phyloP scores from a whole-genome alignment of 164 flowering plant genomes.

The Piper betle region DNA sequence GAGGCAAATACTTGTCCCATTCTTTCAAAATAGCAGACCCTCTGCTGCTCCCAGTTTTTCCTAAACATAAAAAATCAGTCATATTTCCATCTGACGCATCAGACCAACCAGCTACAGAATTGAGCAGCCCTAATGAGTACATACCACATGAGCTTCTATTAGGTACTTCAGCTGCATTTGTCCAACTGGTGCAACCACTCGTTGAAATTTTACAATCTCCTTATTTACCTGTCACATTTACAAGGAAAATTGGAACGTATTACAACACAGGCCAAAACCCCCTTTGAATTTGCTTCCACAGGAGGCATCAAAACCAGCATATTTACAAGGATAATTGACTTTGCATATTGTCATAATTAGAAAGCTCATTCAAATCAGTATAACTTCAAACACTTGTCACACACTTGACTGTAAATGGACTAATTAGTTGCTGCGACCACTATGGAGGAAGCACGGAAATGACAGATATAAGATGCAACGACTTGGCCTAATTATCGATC shows the following conservation, averaged over 20 bases:
- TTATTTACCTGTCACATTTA: slow-evolving; percentile 48
- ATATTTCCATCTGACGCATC: background rate
- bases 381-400: too few relatives aligned
- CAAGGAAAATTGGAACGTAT: background rate
- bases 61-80: slow-evolving; percentile 22
- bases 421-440: too few relatives aligned
- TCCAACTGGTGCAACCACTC: slow-evolving; percentile 85
- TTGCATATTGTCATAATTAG: too few relatives aligned
- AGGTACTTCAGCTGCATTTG: slow-evolving; percentile 89
- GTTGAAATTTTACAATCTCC: slow-evolving; percentile 93
- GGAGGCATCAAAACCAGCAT: background rate
- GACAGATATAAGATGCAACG: too few relatives aligned
- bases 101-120: background rate
- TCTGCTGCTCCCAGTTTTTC: slow-evolving; percentile 91
- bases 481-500: too few relatives aligned
- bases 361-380: background rate
- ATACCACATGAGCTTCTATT: slow-evolving; percentile 92
- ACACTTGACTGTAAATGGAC: too few relatives aligned
- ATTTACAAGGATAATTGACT: background rate
- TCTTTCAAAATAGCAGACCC: slow-evolving; percentile 68
- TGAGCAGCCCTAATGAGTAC: slow-evolving; percentile 10
- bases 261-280: background rate
- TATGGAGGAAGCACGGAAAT: too few relatives aligned
- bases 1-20: slow-evolving; percentile 81
- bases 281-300: background rate